Evolutionary conservation across 495 filamentous ascomycete species (phyloP), one percentile per base, ranked within the genome.

Genomic region (Hyaloscypha hepaticicola): DNA sequence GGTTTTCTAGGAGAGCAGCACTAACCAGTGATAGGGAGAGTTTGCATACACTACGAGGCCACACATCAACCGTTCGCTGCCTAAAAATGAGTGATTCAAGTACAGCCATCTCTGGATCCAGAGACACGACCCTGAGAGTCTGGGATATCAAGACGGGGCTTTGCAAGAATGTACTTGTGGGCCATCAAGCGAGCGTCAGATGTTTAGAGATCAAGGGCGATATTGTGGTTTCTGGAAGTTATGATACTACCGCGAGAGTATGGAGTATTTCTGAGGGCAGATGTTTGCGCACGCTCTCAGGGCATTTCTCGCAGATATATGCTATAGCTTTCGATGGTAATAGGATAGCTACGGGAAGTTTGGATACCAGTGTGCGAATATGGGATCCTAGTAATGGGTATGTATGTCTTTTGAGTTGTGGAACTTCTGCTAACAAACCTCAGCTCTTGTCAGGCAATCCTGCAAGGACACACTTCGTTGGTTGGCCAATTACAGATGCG

Each of bases 241-340:
- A 99, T 73, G 95, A 99, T 70, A 97, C 95, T 2, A 96, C 92
- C 2, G 95, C 95, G 14, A 91, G 92, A 66, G 93, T 99, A 53
- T 99, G 95, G 95, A 97, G 90, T 71, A 97, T 99, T 27, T 91
- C 90, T 2, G 90, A 96, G 74, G 96, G 95, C 11, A 85, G 90
- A 66, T 98, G 94, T 73, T 77, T 97, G 31, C 85, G 93, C 34
- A 97, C 92, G 5, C 80, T 99, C 26, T 87, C 85, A n/a, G 95
- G 95, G 0, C 95, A 99, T 77, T 98, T 97, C 77, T 98, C 95
- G 74, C 95, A 99, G 70, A 99, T 99, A 60, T 99, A 99, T 72
- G 96, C 95, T 12, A 96, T 99, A 71, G 94, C 95, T 0, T 99
- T 97, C 74, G 95, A 99, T 73, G 95, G 95, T 22, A 83, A 84